phyloP scores from a whole-genome alignment of 164 flowering plant genomes.

The Umbellularia californica region DNA sequence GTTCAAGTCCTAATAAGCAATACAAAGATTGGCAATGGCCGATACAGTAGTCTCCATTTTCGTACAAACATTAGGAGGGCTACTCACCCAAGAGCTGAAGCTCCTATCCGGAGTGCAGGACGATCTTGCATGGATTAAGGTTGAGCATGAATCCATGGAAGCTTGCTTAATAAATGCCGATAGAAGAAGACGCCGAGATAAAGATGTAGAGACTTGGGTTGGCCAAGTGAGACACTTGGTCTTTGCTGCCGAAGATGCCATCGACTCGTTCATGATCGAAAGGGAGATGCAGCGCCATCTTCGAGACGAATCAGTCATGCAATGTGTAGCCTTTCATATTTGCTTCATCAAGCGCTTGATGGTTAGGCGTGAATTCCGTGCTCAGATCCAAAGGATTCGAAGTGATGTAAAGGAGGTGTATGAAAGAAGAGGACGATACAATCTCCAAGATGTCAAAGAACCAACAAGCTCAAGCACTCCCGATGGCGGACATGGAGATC shows the following conservation, averaged over 20 bases:
- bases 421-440: not conserved
- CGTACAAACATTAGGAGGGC: not conserved
- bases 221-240: not conserved
- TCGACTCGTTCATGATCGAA: conserved; percentile 4
- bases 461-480: not conserved
- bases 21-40: not conserved
- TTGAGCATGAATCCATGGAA: not conserved
- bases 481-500: not conserved
- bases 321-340: not conserved
- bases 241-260: conserved; percentile 3
- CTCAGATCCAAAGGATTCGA: not conserved
- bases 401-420: not conserved
- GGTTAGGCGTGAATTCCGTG: not conserved
- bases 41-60: conserved; percentile 1
- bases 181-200: not conserved
- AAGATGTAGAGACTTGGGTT: not conserved
- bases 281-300: not conserved
- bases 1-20: not conserved
- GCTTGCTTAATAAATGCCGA: conserved; percentile 1
- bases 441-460: not conserved
- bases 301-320: not conserved
- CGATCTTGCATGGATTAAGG: not conserved
- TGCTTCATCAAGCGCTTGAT: not conserved
- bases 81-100: not conserved
- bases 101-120: not conserved